Evolutionary conservation across 2,329 filamentous ascomycete genomes (phyloP), one percentile per base, ranked within the genome.

Genomic region (Cladosporium colombiae): DNA sequence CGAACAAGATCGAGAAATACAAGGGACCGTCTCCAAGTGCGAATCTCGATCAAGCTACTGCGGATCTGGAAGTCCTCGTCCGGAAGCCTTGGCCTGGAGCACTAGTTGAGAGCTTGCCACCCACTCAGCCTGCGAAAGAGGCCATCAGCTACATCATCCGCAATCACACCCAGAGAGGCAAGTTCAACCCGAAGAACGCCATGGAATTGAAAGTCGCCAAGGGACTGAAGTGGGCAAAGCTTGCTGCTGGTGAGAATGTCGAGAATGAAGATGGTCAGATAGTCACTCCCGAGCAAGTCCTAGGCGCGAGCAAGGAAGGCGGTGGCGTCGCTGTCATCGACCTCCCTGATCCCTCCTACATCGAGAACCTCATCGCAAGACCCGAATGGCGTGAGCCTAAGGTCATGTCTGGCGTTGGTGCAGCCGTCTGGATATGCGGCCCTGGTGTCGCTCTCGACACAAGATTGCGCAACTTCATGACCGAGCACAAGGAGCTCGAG

Each of bases 91-190:
- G 92, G 92, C 92, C 92, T 13, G 91, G 86, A 18, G 86, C 90
- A 5, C 78, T 83, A 65, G 80, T 93, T 13, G 75, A 84, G 18
- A 79, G 77, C 16, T 83, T 98, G 2, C 95, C 95, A 0, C 82
- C 82, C 0, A 91, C 91, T 0, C 79, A 82, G 23, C 89, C 89
- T 5, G 86, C 86, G 0, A 81, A 82, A 31, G 87, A 89, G 56
- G 89, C 92, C 6, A 81, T 97, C 71, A 96, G 90, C 66, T 99
- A 99, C 77, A 89, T 99, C 66, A 85, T 96, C 74, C 91, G 92
- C 71, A 88, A 87, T 63, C 87, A 92, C 68, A 83, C 88, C 44
- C 85, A 90, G 63, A 87, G 95, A 63, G 95, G 95, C 62, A 94
- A 90, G 73, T 97, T 99, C 74, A 83, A 91, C 67, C 80, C 86